Base-by-base conservation (phyloP, 2,329 filamentous ascomycete genomes). In the Colletotrichum sp. region DNA sequence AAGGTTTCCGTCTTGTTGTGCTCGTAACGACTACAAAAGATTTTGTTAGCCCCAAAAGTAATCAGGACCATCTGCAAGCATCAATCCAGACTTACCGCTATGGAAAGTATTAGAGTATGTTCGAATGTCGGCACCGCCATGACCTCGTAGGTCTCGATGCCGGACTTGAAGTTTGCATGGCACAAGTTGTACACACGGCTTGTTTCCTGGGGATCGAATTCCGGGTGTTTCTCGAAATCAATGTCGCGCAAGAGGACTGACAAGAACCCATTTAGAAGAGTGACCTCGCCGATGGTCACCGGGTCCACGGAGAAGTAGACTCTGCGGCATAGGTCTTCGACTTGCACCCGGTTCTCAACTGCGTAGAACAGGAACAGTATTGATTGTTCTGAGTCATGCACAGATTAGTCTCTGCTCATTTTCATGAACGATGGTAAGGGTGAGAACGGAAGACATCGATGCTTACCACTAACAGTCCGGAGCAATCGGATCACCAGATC, bases 271-370 rank as follows among this genome's bases (percentile, higher is more conserved):
- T 79, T 71, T 9, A 79, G 72, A 2, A 79, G 49, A 2, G 76
- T 79, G 15, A 77, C 24, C 21, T 79, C 72, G 12, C 78, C 78
- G 6, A 66, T 49, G 2, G 76, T 71, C 28, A 79, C 71, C 2
- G 78, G 78, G 44, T 77, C 76, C 2, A 79, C 70, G 4, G 78
- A 77, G 67, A 79, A 79, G 39, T 79, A 79, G 3, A 79, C 49
- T 15, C 66, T 71, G 26, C 78, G 78, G 8, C 72, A 78, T 3
- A 79, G 59, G 10, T 69, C 67, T 39, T 79, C 77, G 18, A 79
- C 73, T 34, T 77, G 57, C 16, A 65, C 55, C 18, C 75, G 49
- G 44, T 74, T 71, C 7, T 78, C 71, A 26, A 79, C 68, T 4
- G 78, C 69, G 44, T 79, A 78, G 8, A 77, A 74, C n/a, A 79